Percentiles rank a stretch among this genome's conserved stretches.
Evolutionary conservation across 2,329 filamentous ascomycete genomes (phyloP).

Genomic region (Drechmeria coniospora): DNA sequence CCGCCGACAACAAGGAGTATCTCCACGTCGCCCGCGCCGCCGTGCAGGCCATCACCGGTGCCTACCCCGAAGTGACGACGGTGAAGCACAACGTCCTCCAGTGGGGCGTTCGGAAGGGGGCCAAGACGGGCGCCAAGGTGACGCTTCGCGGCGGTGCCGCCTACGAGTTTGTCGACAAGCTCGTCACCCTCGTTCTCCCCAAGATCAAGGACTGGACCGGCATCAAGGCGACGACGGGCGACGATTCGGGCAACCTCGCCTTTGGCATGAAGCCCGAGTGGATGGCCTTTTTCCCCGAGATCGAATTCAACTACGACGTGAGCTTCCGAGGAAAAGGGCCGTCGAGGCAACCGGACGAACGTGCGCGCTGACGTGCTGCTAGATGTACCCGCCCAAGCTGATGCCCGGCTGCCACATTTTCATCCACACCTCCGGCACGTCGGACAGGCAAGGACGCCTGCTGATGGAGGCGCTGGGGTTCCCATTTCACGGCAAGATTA

Average conservation of each 20-base stretch:
- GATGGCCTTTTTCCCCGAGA: constrained; percentile 77
- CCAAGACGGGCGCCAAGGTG: constrained; percentile 60
- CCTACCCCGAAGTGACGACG: constrained; percentile 53
- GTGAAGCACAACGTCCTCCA: constrained; percentile 55
- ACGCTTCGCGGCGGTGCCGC: constrained; percentile 67
- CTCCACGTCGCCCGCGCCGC: constrained; percentile 74
- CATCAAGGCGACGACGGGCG: constrained; percentile 49
- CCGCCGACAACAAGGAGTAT: constrained; percentile 54
- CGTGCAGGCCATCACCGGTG: constrained; percentile 72
- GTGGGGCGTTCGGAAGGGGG: constrained; percentile 59
- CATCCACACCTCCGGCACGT: constrained; percentile 70
- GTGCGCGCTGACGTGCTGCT: constrained; percentile 5
- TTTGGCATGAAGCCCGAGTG: constrained; percentile 66
- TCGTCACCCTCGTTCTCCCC: constrained; percentile 79
- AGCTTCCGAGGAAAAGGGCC: constrained; percentile 22
- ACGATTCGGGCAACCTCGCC: constrained; percentile 72
- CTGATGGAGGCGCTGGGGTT: constrained; percentile 34
- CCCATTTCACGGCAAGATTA: constrained; percentile 67
- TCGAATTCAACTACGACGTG: constrained; percentile 90
- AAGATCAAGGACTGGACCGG: constrained; percentile 94
- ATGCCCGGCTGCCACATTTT: constrained; percentile 75
- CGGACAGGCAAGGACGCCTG: constrained; percentile 70
- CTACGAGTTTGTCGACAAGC: constrained; percentile 80
- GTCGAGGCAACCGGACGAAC: constrained; percentile 2
- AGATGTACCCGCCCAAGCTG: constrained; percentile 52